Base-by-base conservation (phyloP, 1,284 basidiomycete species). In the Rhodotorula sp. region DNA sequence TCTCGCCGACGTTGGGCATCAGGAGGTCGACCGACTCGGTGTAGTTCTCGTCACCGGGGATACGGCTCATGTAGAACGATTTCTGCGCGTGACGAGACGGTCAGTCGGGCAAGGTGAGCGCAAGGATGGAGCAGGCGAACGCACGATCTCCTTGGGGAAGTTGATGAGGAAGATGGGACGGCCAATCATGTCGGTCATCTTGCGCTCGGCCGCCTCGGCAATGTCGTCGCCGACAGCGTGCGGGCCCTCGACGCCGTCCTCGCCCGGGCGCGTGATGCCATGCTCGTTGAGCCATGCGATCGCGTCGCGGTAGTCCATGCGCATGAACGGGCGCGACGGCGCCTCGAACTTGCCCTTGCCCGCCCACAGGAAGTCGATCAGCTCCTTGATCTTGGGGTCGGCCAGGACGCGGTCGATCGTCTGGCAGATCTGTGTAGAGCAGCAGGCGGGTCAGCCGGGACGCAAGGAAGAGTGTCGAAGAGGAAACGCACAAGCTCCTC, bases 101-200 rank as follows among this genome's bases (percentile, higher is more conserved):
- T 44, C 4, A 46, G 23, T 19, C 0, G 17, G 19, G 48, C 21
- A 17, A 45, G 12, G 21, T 34, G 27, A 44, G n/a, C 21, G 52
- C 19, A 16, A 49, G n/a, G n/a, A 27, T 23, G 45, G 54, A 16
- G 13, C 19, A 45, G 16, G 25, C 3, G 5, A 41, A 69, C 77
- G 88, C 83, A 96, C 97, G 79, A 98, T 87, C 81, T 92, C 90
- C 59, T 91, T 91, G 9, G 97, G 97, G 90, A 99, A 99, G 56
- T 91, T 88, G 80, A 91, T 88, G 79, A 99, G 83, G 86, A 99
- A 97, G 74, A 99, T 88, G 25, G 96, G 96, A 64, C 88, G 88
- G 79, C 90, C 91, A 77, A 99, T 91, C 79, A 92, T 91, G 81
- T 99, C 97, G n/a, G 95, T 98, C 97, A 99, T 99, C 82, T 91